Conservation (phyloP, 768 basidiomycete genomes). For the Pholiota molesta region DNA sequence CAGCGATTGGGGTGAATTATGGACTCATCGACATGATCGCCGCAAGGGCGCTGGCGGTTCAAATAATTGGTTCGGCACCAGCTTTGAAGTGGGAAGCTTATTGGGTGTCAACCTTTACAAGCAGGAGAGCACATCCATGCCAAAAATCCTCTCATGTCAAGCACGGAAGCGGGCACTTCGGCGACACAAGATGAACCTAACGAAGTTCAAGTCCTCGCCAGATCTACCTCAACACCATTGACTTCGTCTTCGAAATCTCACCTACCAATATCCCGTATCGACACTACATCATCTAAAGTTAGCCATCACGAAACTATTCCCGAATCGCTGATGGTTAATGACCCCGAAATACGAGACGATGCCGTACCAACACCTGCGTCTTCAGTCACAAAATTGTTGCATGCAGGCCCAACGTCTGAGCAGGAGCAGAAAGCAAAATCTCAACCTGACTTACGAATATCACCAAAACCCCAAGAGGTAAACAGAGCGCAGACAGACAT, state of each 20-base stretch:
- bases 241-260: not conserved
- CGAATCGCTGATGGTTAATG: not conserved
- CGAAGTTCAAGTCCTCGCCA: not conserved
- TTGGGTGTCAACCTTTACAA: conserved; percentile 67
- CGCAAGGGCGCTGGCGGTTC: conserved; percentile 25
- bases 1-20: conserved; percentile 63
- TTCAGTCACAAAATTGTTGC: conserved; percentile 1
- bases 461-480: not conserved
- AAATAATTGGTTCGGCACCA: conserved; percentile 66
- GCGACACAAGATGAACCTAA: not conserved
- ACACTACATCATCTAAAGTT: not conserved
- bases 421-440: conserved; percentile 7
- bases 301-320: conserved; percentile 1
- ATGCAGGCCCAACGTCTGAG: not conserved
- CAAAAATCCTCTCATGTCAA: not conserved
- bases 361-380: not conserved
- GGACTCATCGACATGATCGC: conserved; percentile 37
- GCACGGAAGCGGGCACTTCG: not conserved
- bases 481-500: not conserved
- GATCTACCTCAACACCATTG: not conserved
- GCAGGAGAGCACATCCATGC: conserved; percentile 26
- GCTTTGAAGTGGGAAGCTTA: conserved; percentile 79
- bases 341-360: not conserved
- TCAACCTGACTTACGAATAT: conserved; percentile 3
- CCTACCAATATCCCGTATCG: not conserved